phyloP scores from a whole-genome alignment of 1,284 basidiomycete genomes.

The Rhodotorula sp. region DNA sequence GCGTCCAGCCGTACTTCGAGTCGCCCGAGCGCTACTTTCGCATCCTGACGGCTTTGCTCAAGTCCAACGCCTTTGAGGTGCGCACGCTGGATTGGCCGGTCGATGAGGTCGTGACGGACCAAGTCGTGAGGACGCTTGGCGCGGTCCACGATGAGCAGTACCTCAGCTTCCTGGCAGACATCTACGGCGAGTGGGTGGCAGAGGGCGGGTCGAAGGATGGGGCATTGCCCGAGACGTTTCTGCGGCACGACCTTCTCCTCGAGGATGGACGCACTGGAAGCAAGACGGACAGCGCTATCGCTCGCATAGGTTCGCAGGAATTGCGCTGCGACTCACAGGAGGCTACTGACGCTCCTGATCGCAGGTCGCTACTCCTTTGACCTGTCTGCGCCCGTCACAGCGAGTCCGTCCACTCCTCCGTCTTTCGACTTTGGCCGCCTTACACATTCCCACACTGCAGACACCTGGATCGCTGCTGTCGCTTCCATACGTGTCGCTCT shows the following conservation, averaged over 20 bases:
- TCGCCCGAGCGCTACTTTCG: constrained; percentile 46
- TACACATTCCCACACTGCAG: constrained; percentile 37
- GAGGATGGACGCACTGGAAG: constrained; percentile 2
- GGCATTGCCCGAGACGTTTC: constrained; percentile 50
- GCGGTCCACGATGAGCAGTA: constrained; percentile 47
- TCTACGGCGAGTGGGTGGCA: constrained; percentile 48
- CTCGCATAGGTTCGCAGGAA: constrained; percentile 23
- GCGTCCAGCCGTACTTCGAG: constrained; percentile 48
- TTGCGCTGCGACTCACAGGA: too few relatives aligned
- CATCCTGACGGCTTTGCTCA: constrained; percentile 45
- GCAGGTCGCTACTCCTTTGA: constrained; percentile 52
- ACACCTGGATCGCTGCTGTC: constrained; percentile 47
- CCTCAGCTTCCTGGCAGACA: constrained; percentile 46
- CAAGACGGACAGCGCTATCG: constrained; percentile 5
- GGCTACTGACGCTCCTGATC: too few relatives aligned
- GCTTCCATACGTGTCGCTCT: constrained; percentile 48
- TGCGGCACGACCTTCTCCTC: constrained; percentile 42
- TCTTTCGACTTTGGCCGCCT: background rate
- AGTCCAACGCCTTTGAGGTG: constrained; percentile 2
- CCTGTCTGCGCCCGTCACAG: constrained; percentile 50
- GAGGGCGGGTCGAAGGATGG: constrained; percentile 49
- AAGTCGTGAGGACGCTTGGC: constrained; percentile 22
- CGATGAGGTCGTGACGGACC: constrained; percentile 18
- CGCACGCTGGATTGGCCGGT: constrained; percentile 16
- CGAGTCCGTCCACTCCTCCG: constrained; percentile 1